Conservation (phyloP, 305 asterid genomes). For the Ajuga reptans region DNA sequence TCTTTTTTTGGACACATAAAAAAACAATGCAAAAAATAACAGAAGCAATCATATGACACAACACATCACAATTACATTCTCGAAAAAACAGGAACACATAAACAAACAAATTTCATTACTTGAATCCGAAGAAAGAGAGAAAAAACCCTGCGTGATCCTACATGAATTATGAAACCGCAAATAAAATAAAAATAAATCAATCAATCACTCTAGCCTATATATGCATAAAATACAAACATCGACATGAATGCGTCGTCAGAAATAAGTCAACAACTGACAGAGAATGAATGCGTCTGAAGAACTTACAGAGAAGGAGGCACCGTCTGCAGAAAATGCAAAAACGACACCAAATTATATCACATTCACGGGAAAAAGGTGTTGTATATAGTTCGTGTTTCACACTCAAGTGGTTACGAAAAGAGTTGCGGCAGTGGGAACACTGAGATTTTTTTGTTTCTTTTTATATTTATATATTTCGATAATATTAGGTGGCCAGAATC, state of each 20-base stretch:
- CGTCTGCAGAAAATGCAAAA: constrained; percentile 1
- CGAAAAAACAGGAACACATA: neutral
- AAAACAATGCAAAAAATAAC: neutral
- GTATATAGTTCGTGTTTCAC: neutral
- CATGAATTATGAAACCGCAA: neutral
- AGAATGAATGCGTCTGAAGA: neutral
- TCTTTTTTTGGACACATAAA: neutral
- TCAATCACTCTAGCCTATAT: constrained; percentile 1
- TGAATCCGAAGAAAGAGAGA: neutral
- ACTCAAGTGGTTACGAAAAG: constrained; percentile 1
- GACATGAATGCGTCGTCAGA: neutral
- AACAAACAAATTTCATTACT: constrained; percentile 11
- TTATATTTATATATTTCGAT: neutral
- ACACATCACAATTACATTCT: neutral
- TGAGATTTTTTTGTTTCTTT: neutral
- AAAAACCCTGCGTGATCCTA: neutral
- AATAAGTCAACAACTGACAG: no score
- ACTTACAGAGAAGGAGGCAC: constrained; percentile 14
- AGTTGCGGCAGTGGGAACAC: neutral
- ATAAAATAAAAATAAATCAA: no score
- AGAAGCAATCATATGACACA: neutral
- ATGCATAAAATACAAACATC: neutral
- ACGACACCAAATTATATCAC: neutral
- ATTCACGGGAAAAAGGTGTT: no score
- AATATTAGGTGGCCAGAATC: no score